Conservation (phyloP, 139 green algal species). For the Tetraselmis chui region DNA sequence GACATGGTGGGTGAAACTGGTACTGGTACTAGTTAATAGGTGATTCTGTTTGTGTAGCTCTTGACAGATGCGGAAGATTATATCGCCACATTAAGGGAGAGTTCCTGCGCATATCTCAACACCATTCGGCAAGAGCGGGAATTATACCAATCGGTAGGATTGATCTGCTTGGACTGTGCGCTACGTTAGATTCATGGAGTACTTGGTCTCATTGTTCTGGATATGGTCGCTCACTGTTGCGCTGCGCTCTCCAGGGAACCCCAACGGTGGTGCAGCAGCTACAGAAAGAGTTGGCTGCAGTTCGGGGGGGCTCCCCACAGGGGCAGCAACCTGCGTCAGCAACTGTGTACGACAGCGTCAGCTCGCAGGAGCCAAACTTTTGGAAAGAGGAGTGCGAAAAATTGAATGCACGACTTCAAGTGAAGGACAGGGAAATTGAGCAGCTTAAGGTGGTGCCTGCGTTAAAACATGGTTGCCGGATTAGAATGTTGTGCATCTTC, state of each 20-base stretch:
- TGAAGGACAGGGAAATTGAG: not conserved
- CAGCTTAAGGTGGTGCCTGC: conserved; percentile 1
- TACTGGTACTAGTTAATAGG: too few species aligned
- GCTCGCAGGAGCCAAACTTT: not conserved
- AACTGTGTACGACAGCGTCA: not conserved
- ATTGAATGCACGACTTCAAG: not conserved
- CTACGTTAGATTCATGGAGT: too few species aligned
- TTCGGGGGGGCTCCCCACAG: not conserved
- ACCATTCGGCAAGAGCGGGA: not conserved
- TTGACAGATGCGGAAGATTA: not conserved
- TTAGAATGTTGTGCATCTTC: too few species aligned
- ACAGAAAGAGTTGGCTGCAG: not conserved
- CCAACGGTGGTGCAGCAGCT: not conserved
- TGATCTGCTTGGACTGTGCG: too few species aligned
- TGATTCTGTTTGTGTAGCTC: not conserved
- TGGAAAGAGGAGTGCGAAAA: conserved; percentile 10
- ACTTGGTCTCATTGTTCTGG: too few species aligned
- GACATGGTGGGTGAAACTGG: too few species aligned
- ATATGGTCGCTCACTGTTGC: too few species aligned
- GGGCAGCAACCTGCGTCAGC: too few species aligned
- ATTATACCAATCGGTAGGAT: not conserved
- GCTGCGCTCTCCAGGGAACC: not conserved
- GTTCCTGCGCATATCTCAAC: not conserved
- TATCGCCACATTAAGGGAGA: not conserved
- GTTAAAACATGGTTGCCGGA: too few species aligned